These are phyloP conservation scores for Periconia macrospinosa DNA, from an alignment of 2,329 filamentous ascomycete species.

Conservation along the genomic window DNA sequence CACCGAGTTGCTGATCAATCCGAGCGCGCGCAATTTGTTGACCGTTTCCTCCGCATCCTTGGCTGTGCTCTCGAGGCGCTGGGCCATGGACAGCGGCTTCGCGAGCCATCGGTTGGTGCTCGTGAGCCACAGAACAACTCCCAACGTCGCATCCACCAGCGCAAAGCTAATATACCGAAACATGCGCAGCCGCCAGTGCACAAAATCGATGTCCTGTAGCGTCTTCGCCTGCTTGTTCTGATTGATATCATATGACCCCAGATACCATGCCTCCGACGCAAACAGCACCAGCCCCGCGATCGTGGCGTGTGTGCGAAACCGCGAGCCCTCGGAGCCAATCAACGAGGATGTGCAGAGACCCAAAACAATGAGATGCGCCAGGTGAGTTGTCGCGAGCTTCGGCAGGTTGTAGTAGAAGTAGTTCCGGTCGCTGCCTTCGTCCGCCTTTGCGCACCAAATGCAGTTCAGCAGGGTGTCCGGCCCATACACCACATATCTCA, in stretches of 20 bases:
- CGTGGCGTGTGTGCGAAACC: constrained; percentile 73
- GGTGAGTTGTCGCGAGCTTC: constrained; percentile 72
- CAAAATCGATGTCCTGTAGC: constrained; percentile 64
- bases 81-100: constrained; percentile 61
- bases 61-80: constrained; percentile 65
- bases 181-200: constrained; percentile 70
- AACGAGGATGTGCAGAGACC: constrained; percentile 74
- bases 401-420: constrained; percentile 85
- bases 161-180: constrained; percentile 67
- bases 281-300: constrained; percentile 63
- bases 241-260: constrained; percentile 67
- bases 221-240: constrained; percentile 65
- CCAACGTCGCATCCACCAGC: constrained; percentile 64
- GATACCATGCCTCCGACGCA: constrained; percentile 66
- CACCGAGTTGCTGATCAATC: constrained; percentile 78
- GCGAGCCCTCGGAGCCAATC: constrained; percentile 62
- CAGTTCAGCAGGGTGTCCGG: constrained; percentile 73
- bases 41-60: constrained; percentile 61
- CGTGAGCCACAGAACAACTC: constrained; percentile 70
- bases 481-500: constrained; percentile 83
- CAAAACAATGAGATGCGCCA: constrained; percentile 73
- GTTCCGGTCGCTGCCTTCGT: constrained; percentile 63
- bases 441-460: constrained; percentile 71
- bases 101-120: constrained; percentile 79
- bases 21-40: constrained; percentile 71